Evolutionary conservation across 2,329 filamentous ascomycete genomes (phyloP), one percentile per base, ranked within the genome.

Genomic region (Talaromyces funiculosus): DNA sequence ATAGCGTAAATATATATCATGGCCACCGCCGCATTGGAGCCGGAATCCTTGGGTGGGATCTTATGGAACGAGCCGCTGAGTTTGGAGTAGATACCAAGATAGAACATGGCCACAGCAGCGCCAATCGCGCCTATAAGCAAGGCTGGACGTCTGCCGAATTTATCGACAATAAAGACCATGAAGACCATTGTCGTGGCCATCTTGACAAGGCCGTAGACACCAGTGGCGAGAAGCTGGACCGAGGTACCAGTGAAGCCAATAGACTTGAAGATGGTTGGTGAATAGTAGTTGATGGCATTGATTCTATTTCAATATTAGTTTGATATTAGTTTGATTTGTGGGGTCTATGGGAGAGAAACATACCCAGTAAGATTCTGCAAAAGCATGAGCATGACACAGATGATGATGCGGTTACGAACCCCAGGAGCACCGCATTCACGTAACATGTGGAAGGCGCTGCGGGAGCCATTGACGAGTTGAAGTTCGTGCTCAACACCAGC

Each of bases 231-330:
- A 0, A 86, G 72, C 54, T 76, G 68, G 20, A 80, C 67, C 20
- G 35, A 42, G 16, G 53, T 56, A 31, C 53, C 53, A 2, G 53
- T 56, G 24, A 56, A 42, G 10, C 79, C 79, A 71, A 82, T 78
- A 1, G 74, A 77, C 63, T 80, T 68, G 67, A 86, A 86, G 0
- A 87, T 75, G n/a, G 84, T 83, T 0, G 84, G 83, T 18, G 82
- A 83, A 69, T 85, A 87, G 73, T 86, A 86, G n/a, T 75, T 76
- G 1, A 87, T 78, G 1, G 84, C 79, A 62, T 83, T 84, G 68
- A 83, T 81, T 0, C 80, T 80, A 5, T 77, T n/a, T n/a, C n/a
- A n/a, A n/a, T n/a, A 14, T 51, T 51, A 51, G n/a, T 18, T 31
- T 10, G 1, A 20, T 20, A 14, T 51, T 51, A 51, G n/a, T 18